phyloP scores from a whole-genome alignment of 2,329 filamentous ascomycete species.

The Monilinia fructigena region DNA sequence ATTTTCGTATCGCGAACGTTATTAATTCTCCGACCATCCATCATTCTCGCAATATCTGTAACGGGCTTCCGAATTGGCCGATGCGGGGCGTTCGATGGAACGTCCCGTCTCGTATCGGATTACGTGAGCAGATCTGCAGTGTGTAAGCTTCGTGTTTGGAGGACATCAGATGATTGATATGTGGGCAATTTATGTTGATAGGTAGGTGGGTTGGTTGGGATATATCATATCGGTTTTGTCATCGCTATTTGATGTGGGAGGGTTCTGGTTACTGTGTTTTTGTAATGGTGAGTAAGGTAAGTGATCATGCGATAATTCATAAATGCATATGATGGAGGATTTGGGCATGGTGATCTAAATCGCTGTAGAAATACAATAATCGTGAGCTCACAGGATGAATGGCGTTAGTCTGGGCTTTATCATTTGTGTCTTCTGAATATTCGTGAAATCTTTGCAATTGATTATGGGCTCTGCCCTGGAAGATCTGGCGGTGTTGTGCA shows the following conservation, averaged over 20 bases:
- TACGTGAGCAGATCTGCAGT: slow-evolving; percentile 13
- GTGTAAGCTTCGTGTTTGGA: slow-evolving; percentile 18
- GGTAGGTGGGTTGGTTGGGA: too few relatives aligned
- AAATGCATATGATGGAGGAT: too few relatives aligned
- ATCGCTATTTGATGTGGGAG: too few relatives aligned
- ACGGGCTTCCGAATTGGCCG: too few relatives aligned
- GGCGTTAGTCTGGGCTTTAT: too few relatives aligned
- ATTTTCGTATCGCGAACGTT: neutral
- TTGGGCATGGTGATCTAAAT: too few relatives aligned
- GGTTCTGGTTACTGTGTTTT: too few relatives aligned
- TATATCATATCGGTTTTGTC: neutral
- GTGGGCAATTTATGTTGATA: too few relatives aligned
- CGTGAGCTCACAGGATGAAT: too few relatives aligned
- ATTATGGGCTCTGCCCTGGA: neutral
- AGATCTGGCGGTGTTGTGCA: too few relatives aligned
- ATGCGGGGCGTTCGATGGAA: neutral
- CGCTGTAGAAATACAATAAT: too few relatives aligned
- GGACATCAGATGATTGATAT: neutral
- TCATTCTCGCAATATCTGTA: neutral
- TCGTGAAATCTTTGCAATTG: neutral
- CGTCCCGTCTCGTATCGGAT: slow-evolving; percentile 18
- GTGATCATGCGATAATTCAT: neutral
- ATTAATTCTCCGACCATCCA: neutral
- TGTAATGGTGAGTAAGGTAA: neutral
- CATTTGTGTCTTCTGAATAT: neutral